phyloP scores from a whole-genome alignment of 352 stramenopile species.

The Phytophthora tentaculata region DNA sequence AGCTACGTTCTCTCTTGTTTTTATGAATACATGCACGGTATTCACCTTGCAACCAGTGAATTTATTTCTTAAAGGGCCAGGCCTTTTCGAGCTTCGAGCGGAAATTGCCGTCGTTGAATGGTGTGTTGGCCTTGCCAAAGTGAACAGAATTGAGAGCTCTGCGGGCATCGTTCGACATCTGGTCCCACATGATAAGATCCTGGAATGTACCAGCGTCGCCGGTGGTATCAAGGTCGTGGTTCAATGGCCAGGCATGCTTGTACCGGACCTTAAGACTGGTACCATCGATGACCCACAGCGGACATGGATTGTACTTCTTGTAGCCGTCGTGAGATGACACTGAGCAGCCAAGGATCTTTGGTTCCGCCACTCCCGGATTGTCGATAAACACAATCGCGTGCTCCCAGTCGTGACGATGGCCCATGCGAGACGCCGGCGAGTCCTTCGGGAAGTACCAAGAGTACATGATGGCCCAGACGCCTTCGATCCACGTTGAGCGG shows the following conservation, averaged over 20 bases:
- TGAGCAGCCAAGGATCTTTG: constrained; percentile 7
- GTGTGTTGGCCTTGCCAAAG: constrained; percentile 11
- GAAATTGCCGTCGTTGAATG: constrained; percentile 10
- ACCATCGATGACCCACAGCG: background rate
- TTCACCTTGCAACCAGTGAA: background rate
- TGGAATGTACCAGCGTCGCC: constrained; percentile 13
- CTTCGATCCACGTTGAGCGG: constrained; percentile 11
- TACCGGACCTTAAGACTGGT: constrained; percentile 10
- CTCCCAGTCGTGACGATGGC: constrained; percentile 13
- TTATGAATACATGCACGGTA: no score
- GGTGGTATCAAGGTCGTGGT: constrained; percentile 10
- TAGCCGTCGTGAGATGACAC: constrained; percentile 10
- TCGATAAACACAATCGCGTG: constrained; percentile 14
- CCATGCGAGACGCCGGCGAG: constrained; percentile 4
- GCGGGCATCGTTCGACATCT: constrained; percentile 4
- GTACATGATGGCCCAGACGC: constrained; percentile 10
- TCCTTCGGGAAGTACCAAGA: constrained; percentile 13
- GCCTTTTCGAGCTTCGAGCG: constrained; percentile 1
- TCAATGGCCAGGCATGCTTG: constrained; percentile 1
- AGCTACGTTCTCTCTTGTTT: background rate
- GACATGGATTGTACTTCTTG: constrained; percentile 13
- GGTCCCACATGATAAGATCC: constrained; percentile 14
- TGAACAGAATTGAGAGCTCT: constrained; percentile 1
- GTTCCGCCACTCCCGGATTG: background rate
- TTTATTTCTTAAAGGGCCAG: constrained; percentile 1